Base-by-base conservation (phyloP, 768 basidiomycete species). In the Trametes meyenii region DNA sequence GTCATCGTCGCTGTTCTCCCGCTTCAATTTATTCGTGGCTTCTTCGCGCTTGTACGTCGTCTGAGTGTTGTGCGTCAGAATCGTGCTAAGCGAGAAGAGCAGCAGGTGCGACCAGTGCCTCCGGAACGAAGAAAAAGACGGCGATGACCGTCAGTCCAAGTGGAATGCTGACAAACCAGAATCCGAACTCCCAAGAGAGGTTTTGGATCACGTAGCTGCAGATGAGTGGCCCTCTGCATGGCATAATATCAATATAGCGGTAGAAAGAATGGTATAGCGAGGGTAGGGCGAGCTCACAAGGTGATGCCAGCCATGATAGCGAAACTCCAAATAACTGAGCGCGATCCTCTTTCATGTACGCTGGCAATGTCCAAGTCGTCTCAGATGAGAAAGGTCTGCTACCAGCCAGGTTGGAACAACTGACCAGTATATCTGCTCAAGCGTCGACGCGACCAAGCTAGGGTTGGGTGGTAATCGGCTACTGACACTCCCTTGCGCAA, bases 141-240 rank as follows among this genome's bases (percentile, higher is more conserved):
- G 73, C 56, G n/a, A 78, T 45, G 11, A 76, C 64, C 5, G 69
- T 69, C 14, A 80, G 58, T 8, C 79, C 78, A 19, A 79, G 69
- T 1, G 76, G 74, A 46, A 81, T 80, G 29, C 73, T 72, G n/a
- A 80, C 75, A 60, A 80, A 77, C 79, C 79, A 81, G 66, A 80
- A 81, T 17, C 77, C 77, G 75, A 76, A 76, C 51, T 78, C 73
- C 77, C 78, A 77, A 2, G 78, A 73, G 24, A 76, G 53, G 59
- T 78, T 77, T 56, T 77, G 73, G 14, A 80, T 74, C n/a, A 80
- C 78, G 64, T 78, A 79, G 60, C 79, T 78, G 63, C 78, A 80
- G n/a, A 81, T 71, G 39, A 80, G 66, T 0, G 79, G 78, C 0
- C 78, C 77, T 19, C 78, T 76, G 59, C n/a, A 26, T 45, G 13